Percentiles rank a stretch among this genome's conserved stretches.
phyloP scores from a whole-genome alignment of 139 green algal genomes.

The Auxenochlorella pyrenoidosa region DNA sequence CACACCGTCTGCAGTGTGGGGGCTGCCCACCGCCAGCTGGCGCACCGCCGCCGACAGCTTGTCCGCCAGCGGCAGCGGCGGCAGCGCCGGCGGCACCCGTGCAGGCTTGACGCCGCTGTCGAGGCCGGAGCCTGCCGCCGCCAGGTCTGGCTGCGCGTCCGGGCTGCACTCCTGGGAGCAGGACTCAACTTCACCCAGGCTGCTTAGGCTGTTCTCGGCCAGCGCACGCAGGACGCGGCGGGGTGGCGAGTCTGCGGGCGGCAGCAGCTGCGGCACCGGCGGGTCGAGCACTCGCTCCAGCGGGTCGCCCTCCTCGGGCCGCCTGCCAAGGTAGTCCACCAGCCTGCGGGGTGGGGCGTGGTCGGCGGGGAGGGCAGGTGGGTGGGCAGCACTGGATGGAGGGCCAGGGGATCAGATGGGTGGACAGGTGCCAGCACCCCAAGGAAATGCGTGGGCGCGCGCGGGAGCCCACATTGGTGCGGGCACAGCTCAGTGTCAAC shows the following conservation, averaged over 20 bases:
- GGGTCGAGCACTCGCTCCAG: constrained; percentile 14
- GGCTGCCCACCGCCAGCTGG: constrained; percentile 33
- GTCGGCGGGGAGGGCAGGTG: not conserved
- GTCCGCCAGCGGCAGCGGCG: constrained; percentile 10
- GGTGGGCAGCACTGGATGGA: too few species aligned
- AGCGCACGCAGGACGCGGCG: constrained; percentile 9
- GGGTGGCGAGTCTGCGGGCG: not conserved
- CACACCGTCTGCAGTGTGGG: constrained; percentile 25
- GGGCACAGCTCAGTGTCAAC: not conserved
- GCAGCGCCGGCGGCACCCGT: not conserved
- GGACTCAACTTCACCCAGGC: not conserved
- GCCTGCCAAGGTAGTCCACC: constrained; percentile 9
- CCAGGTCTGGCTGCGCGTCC: not conserved
- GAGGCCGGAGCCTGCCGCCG: not conserved
- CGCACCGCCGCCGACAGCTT: constrained; percentile 14
- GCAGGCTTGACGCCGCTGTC: not conserved
- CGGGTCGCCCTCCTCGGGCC: constrained; percentile 18
- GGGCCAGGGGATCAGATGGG: not conserved
- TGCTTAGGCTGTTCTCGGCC: not conserved
- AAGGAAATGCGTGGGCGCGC: not conserved
- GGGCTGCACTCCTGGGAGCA: not conserved
- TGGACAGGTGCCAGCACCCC: too few species aligned
- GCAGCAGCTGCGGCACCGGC: not conserved
- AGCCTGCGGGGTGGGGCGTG: not conserved
- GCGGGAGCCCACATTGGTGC: not conserved